phyloP scores from a whole-genome alignment of 768 basidiomycete genomes.

The Mycena epipterygia region DNA sequence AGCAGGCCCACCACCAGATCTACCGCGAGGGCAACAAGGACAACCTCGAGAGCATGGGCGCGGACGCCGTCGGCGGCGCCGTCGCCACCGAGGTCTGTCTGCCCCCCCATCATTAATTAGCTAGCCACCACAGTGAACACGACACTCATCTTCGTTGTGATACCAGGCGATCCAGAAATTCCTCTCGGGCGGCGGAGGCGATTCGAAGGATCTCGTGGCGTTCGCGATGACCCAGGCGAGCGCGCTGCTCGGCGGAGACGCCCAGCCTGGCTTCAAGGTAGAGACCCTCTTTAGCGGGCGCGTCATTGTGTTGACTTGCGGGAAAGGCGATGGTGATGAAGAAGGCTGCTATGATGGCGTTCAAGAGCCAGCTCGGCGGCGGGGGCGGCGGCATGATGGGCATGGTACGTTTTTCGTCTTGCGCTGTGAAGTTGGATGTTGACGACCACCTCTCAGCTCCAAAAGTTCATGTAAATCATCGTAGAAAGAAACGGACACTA shows the following conservation, averaged over 20 bases:
- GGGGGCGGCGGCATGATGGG: constrained; percentile 29
- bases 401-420: constrained; percentile 6
- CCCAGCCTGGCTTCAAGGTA: constrained; percentile 21
- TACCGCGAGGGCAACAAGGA: constrained; percentile 15
- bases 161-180: constrained; percentile 27
- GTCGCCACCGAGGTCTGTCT: constrained; percentile 18
- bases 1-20: constrained; percentile 25
- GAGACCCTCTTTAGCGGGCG: no score
- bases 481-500: constrained; percentile 21
- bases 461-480: constrained; percentile 28
- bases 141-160: neutral
- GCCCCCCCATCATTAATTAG: neutral
- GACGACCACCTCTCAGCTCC: constrained; percentile 1
- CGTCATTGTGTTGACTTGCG: no score
- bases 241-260: constrained; percentile 15
- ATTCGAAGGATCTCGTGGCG: constrained; percentile 13
- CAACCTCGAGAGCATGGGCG: neutral
- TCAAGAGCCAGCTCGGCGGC: constrained; percentile 28
- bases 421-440: neutral
- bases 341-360: constrained; percentile 32
- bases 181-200: constrained; percentile 4
- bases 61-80: constrained; percentile 27
- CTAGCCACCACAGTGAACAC: no score
- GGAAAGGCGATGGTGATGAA: constrained; percentile 26
- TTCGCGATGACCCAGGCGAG: constrained; percentile 27